Base-by-base conservation (phyloP, 139 green algal species). In the Chlorella sp. region DNA sequence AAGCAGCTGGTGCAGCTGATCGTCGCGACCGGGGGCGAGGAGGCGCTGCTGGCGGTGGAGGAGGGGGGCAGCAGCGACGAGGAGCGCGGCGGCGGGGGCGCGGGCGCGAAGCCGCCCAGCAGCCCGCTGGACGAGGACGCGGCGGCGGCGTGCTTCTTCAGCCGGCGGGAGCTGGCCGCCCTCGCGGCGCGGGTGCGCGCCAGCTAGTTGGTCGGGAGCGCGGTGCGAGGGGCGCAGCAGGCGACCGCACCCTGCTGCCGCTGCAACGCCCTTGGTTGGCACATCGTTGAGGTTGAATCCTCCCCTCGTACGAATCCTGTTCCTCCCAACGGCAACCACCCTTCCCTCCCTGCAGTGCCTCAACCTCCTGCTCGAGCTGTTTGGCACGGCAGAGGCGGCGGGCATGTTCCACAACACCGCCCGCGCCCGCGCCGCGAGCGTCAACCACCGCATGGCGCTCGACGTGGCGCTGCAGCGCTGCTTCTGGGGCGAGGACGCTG, bases 351-450 rank as follows among this genome's bases (percentile, higher is more conserved):
- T n/a, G n/a, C n/a, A n/a, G n/a, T n/a, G n/a, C 17, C 65, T 86
- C 35, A 62, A 66, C 63, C 33, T 77, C 50, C 50, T 82, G 59
- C 77, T 86, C 11, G 65, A 74, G 56, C 33, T 83, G 61, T 84
- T 81, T 64, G 77, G 76, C 29, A 35, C 70, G 29, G 69, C 69
- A 43, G 81, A 86, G 65, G 68, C 42, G 12, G 61, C 68, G 12
- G 71, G 70, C 23, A 53, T 33, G 21, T 86, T 86, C 55, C n/a
- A 65, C 40, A 53, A n/a, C 42, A 76, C 71, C 11, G 45, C 27
- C 19, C 12, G 19, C 21, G 27, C 59, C n/a, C 29, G 79, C 17
- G n/a, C 19, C 59, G 40, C 31, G 23, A 42, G 40, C 35, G 38
- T 35, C 61, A 79, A 73, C 29, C 33, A 64, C 36, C 23, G 55